A percentile compares a stretch with the other conserved stretches of the same genome.
These are phyloP conservation scores for Botrytis galanthina DNA, from an alignment of 2,329 filamentous ascomycete species.

Conservation along the genomic window DNA sequence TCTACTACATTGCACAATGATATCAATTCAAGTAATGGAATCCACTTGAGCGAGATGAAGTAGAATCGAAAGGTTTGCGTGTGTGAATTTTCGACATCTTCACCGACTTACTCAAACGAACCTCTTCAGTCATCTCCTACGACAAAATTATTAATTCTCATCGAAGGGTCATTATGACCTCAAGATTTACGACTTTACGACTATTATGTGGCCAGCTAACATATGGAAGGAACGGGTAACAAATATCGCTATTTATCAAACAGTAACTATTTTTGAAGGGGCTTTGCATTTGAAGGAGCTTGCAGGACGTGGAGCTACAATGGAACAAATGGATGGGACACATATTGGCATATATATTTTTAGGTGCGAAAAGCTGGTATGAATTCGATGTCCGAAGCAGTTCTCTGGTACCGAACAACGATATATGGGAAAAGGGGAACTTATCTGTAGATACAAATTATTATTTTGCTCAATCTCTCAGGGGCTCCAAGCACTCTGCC, in stretches of 20 bases:
- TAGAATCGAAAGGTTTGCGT: not conserved
- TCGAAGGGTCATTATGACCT: not conserved
- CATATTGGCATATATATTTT: slow-evolving; percentile 16
- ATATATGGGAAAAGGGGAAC: slow-evolving; percentile 1
- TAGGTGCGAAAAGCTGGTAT: slow-evolving; percentile 1
- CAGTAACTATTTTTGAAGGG: slow-evolving; percentile 7
- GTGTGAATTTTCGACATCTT: not conserved
- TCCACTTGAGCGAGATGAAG: not conserved
- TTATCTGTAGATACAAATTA: slow-evolving; percentile 16
- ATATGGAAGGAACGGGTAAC: slow-evolving; percentile 10
- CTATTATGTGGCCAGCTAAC: not conserved
- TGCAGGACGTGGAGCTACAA: not conserved
- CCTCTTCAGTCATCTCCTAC: not conserved
- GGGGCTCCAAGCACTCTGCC: not conserved
- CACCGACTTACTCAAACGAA: not conserved
- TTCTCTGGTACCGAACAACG: not conserved
- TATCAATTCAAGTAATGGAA: not conserved
- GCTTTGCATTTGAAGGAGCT: slow-evolving; percentile 8
- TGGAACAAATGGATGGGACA: not conserved
- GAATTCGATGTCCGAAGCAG: not conserved
- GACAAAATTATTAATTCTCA: slow-evolving; percentile 5
- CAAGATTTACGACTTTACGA: slow-evolving; percentile 1
- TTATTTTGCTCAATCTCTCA: not conserved
- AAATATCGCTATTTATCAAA: slow-evolving; percentile 16
- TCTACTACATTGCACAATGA: not conserved